Evolutionary conservation across 78 protist genomes (phyloP).

Genomic region (Pigoraptor vietnamica): DNA sequence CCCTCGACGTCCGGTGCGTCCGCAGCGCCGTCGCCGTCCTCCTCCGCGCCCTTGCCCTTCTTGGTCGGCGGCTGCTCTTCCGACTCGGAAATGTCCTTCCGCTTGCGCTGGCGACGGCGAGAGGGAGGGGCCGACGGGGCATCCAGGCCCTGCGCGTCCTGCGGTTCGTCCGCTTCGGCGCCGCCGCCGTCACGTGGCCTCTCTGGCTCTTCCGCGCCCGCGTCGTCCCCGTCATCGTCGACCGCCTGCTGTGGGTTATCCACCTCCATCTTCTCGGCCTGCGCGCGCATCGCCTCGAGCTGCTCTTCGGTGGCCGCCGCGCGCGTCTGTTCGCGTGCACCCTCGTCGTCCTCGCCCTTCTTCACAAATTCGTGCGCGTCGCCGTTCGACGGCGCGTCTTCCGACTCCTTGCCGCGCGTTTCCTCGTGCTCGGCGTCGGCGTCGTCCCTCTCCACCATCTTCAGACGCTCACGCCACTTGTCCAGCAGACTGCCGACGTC

Average conservation of each 20-base stretch:
- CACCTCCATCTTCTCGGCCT: not conserved
- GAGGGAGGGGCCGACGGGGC: not conserved
- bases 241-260: not conserved
- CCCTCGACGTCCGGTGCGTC: constrained; percentile 46
- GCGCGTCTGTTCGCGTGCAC: not conserved
- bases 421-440: constrained; percentile 3
- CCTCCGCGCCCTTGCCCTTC: constrained; percentile 13
- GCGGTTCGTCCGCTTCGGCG: constrained; percentile 23
- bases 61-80: constrained; percentile 1
- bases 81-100: not conserved
- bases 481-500: constrained; percentile 57
- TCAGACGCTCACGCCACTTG: constrained; percentile 42
- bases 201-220: constrained; percentile 24
- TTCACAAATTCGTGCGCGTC: constrained; percentile 22
- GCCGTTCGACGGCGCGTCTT: not conserved
- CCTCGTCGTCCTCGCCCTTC: constrained; percentile 13
- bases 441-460: constrained; percentile 22
- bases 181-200: constrained; percentile 21
- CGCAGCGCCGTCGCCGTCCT: constrained; percentile 35
- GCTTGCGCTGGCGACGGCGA: not conserved
- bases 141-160: not conserved
- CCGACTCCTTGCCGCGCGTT: not conserved
- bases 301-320: not conserved
- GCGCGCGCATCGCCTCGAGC: not conserved
- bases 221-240: constrained; percentile 30